A percentile compares a stretch with the other conserved stretches of the same genome.
These are phyloP conservation scores for Firmiana major DNA, from an alignment of 345 rosid genomes.

Conservation along the genomic window DNA sequence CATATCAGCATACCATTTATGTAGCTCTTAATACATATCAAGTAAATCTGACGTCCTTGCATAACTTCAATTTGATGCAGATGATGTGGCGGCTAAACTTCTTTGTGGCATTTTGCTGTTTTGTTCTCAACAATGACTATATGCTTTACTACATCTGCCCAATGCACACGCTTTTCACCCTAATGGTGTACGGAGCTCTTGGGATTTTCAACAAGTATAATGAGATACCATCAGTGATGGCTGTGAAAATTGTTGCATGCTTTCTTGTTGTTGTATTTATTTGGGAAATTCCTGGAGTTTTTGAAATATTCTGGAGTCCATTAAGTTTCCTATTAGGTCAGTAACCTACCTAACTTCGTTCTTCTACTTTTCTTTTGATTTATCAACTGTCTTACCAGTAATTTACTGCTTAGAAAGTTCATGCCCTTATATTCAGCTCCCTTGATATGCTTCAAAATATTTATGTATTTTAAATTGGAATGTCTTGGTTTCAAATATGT, in stretches of 20 bases:
- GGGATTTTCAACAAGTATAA: slow-evolving; percentile 82
- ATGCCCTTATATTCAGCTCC: not conserved
- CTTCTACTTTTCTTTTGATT: slow-evolving; percentile 5
- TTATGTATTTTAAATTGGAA: not conserved
- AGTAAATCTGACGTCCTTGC: not conserved
- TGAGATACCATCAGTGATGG: slow-evolving; percentile 89
- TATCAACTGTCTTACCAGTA: not conserved
- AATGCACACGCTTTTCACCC: slow-evolving; percentile 94
- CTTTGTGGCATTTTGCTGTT: slow-evolving; percentile 84
- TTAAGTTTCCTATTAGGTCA: slow-evolving; percentile 66
- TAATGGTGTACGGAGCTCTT: slow-evolving; percentile 93
- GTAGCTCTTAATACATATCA: not conserved
- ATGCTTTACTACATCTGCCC: slow-evolving; percentile 96
- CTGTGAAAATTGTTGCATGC: slow-evolving; percentile 71
- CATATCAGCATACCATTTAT: slow-evolving; percentile 10
- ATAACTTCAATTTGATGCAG: slow-evolving; percentile 47
- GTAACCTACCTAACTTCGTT: slow-evolving; percentile 20
- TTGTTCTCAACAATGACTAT: slow-evolving; percentile 91
- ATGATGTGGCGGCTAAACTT: slow-evolving; percentile 99
- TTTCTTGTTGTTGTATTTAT: slow-evolving; percentile 78
- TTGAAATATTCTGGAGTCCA: slow-evolving; percentile 77
- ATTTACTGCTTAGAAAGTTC: slow-evolving; percentile 4
- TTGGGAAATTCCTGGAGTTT: slow-evolving; percentile 95
- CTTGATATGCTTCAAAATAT: not conserved
- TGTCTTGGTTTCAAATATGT: not conserved